Percentiles rank a stretch among this genome's conserved stretches.
Conservation (phyloP, 495 filamentous ascomycete species). For the Aspergillus affinis region DNA sequence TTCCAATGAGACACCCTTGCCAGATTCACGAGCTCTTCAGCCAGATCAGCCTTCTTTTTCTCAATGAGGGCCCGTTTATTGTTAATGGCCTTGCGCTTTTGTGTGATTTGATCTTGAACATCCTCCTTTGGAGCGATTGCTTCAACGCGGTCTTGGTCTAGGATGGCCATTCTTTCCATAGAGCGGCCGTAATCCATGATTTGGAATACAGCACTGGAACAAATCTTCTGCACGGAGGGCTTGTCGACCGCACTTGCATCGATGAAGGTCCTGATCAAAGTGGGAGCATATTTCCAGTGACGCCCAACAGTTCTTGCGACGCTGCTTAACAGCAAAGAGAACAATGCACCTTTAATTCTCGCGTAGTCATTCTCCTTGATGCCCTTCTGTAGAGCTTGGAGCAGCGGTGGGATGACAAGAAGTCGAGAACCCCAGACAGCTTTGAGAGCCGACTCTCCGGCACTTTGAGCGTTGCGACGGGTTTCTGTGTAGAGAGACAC, state of each 20-base stretch:
- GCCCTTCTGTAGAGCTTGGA: constrained; percentile 77
- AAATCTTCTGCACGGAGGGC: constrained; percentile 88
- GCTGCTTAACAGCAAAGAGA: constrained; percentile 82
- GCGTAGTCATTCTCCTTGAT: constrained; percentile 79
- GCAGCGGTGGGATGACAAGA: constrained; percentile 82
- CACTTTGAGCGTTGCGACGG: constrained; percentile 85
- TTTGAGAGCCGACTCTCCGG: constrained; percentile 93
- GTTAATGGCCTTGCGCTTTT: constrained; percentile 67
- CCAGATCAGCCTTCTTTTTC: constrained; percentile 75
- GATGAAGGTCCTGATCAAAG: constrained; percentile 84
- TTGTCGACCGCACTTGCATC: constrained; percentile 87
- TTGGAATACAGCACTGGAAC: constrained; percentile 73
- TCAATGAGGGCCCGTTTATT: constrained; percentile 75
- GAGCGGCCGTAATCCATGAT: constrained; percentile 89
- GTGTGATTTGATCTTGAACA: constrained; percentile 59
- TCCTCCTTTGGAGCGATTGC: constrained; percentile 72
- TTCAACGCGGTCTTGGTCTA: constrained; percentile 71
- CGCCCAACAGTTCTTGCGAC: constrained; percentile 82
- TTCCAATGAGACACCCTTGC: constrained; percentile 90
- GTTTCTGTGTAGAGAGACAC: constrained; percentile 97
- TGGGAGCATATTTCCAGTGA: constrained; percentile 91
- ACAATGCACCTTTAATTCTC: constrained; percentile 91
- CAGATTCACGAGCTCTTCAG: constrained; percentile 75
- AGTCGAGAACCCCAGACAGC: constrained; percentile 80
- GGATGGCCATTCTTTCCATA: constrained; percentile 79